These are phyloP conservation scores for Lepiota venenata DNA, from an alignment of 768 basidiomycete genomes.

Conservation along the genomic window DNA sequence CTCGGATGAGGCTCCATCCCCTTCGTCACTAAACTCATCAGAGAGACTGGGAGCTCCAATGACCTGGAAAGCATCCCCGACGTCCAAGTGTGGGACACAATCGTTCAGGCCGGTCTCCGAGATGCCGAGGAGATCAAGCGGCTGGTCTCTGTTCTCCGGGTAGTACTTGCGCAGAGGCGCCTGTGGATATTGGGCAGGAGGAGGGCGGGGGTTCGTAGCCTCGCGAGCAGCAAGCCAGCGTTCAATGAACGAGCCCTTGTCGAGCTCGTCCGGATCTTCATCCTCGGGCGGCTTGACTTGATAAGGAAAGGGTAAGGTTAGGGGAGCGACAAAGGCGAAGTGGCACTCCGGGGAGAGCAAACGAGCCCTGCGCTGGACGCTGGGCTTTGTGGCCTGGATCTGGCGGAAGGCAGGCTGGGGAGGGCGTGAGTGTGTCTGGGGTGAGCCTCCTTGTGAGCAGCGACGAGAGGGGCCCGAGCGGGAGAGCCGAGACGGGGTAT, in stretches of 20 bases:
- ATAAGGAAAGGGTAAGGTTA: constrained; percentile 83
- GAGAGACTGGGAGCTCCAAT: constrained; percentile 61
- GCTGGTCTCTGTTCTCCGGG: constrained; percentile 46
- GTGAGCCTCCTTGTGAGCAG: constrained; percentile 46
- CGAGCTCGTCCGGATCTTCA: constrained; percentile 39
- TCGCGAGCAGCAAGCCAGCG: constrained; percentile 73
- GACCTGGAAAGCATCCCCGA: constrained; percentile 75
- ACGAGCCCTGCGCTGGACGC: constrained; percentile 66
- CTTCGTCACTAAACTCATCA: constrained; percentile 32
- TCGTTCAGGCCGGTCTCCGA: constrained; percentile 67
- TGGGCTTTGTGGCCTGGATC: constrained; percentile 51
- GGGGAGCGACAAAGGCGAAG: constrained; percentile 80
- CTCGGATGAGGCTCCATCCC: constrained; percentile 26
- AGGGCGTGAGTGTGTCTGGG: constrained; percentile 56
- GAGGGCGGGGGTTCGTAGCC: constrained; percentile 33
- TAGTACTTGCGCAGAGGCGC: constrained; percentile 46
- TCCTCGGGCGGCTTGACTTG: constrained; percentile 55
- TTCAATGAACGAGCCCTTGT: constrained; percentile 67
- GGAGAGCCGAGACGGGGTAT: constrained; percentile 48
- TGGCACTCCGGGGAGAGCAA: constrained; percentile 57
- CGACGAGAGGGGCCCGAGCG: constrained; percentile 36
- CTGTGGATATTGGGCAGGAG: constrained; percentile 20
- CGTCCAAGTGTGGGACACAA: constrained; percentile 80
- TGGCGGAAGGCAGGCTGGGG: constrained; percentile 48
- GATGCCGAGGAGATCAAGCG: constrained; percentile 65